A percentile compares a stretch with the other conserved stretches of the same genome.
Conservation (phyloP, 2,329 filamentous ascomycete species). For the Cadophora gregata region DNA sequence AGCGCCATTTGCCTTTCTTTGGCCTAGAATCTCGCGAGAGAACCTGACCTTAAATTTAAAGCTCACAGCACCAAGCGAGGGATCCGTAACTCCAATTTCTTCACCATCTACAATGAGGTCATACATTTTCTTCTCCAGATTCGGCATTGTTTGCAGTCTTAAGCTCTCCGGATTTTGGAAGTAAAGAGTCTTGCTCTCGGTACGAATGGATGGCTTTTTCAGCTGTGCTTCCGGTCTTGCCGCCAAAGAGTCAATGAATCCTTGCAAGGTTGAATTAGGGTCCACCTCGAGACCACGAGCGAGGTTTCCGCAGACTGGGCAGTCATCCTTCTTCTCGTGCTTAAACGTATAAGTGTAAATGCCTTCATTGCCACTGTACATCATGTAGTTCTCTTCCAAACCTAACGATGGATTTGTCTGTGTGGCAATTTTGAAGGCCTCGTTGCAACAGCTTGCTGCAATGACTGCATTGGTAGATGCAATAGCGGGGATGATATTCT, state of each 20-base stretch:
- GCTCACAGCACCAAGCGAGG: constrained; percentile 69
- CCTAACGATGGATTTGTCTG: constrained; percentile 81
- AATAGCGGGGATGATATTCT: constrained; percentile 99
- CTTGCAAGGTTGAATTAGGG: constrained; percentile 74
- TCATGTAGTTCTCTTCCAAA: constrained; percentile 91
- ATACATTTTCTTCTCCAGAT: constrained; percentile 76
- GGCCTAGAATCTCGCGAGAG: constrained; percentile 27
- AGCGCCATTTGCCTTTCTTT: constrained; percentile 13
- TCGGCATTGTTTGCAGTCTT: constrained; percentile 83
- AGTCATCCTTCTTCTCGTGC: constrained; percentile 92
- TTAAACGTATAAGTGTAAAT: constrained; percentile 98
- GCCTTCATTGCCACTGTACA: constrained; percentile 95
- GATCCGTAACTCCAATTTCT: constrained; percentile 90
- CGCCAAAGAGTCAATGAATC: constrained; percentile 84
- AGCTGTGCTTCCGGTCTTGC: constrained; percentile 87
- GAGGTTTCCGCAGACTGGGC: constrained; percentile 88
- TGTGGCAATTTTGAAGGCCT: constrained; percentile 93
- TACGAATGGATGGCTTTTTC: constrained; percentile 88
- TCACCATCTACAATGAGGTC: constrained; percentile 83
- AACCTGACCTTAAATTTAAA: constrained; percentile 45
- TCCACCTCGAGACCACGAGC: constrained; percentile 78
- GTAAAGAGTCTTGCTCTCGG: constrained; percentile 84
- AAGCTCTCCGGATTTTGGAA: constrained; percentile 84
- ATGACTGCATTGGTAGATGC: constrained; percentile 98
- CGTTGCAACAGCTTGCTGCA: constrained; percentile 93